Evolutionary conservation across 2,329 filamentous ascomycete genomes (phyloP).

Genomic region (Drechslera avenae): DNA sequence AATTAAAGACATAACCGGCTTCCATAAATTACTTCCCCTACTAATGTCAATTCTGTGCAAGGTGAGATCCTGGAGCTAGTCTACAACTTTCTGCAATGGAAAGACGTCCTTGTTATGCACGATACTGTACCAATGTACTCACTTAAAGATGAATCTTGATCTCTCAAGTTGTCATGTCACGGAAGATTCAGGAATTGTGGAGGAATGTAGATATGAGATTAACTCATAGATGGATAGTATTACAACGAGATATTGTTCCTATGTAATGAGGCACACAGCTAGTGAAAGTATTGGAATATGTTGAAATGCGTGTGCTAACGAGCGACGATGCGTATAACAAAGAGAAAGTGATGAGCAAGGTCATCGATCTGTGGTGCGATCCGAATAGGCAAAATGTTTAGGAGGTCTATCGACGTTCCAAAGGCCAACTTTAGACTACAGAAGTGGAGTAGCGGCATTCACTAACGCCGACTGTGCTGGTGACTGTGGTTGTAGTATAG

Average conservation of each 20-base stretch:
- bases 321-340: not conserved
- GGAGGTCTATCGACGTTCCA: not conserved
- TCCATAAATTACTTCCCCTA: too few species aligned
- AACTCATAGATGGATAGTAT: not conserved
- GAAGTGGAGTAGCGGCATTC: not conserved
- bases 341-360: not conserved
- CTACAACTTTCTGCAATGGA: too few species aligned
- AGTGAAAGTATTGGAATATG: not conserved
- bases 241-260: constrained; percentile 2
- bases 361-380: not conserved
- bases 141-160: too few species aligned
- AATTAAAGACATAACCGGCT: too few species aligned
- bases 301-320: constrained; percentile 2
- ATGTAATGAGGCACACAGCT: not conserved
- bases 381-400: not conserved
- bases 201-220: too few species aligned
- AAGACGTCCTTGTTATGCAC: too few species aligned
- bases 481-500: not conserved
- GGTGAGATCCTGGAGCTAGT: too few species aligned
- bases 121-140: too few species aligned
- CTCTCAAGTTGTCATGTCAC: not conserved
- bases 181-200: too few species aligned
- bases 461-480: not conserved
- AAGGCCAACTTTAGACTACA: not conserved
- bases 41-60: too few species aligned